A percentile compares a stretch with the other conserved stretches of the same genome.
These are phyloP conservation scores for Xylariaceae sp. DNA, from an alignment of 2,329 filamentous ascomycete genomes.

Conservation along the genomic window DNA sequence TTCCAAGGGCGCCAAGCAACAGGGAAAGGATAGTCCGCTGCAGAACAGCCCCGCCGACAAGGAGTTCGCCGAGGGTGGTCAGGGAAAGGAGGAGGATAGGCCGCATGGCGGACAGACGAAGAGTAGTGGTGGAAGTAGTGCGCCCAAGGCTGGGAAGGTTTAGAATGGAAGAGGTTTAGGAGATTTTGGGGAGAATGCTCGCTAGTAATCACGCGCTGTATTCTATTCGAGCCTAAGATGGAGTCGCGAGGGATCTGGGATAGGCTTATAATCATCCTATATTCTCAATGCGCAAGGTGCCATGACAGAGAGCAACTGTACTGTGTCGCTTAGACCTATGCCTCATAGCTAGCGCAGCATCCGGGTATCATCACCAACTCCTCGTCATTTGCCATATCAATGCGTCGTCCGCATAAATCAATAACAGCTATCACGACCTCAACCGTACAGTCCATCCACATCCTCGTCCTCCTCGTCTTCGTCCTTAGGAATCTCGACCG, in stretches of 20 bases:
- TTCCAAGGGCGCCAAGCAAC: slow-evolving; percentile 26
- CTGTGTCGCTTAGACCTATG: too few relatives aligned
- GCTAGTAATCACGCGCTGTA: too few relatives aligned
- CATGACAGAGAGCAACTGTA: too few relatives aligned
- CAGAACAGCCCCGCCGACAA: slow-evolving; percentile 44
- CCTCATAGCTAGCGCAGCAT: not conserved
- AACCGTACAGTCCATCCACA: slow-evolving; percentile 46
- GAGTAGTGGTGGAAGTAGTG: slow-evolving; percentile 19
- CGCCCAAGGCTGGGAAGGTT: slow-evolving; percentile 29
- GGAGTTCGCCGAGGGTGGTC: slow-evolving; percentile 33
- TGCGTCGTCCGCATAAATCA: not conserved
- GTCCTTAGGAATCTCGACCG: slow-evolving; percentile 36
- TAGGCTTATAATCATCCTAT: too few relatives aligned
- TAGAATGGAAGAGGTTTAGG: slow-evolving; percentile 19
- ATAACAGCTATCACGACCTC: slow-evolving; percentile 1
- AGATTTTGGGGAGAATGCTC: not conserved
- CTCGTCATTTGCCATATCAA: slow-evolving; percentile 1
- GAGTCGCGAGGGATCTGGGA: too few relatives aligned
- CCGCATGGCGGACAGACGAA: slow-evolving; percentile 34
- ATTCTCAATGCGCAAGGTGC: too few relatives aligned
- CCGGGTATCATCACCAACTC: slow-evolving; percentile 15
- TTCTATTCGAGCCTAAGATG: too few relatives aligned
- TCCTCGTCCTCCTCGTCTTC: slow-evolving; percentile 53
- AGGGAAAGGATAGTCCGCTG: slow-evolving; percentile 34
- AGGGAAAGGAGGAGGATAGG: slow-evolving; percentile 24